These are phyloP conservation scores for Phellinidium pouzarii DNA, from an alignment of 1,284 basidiomycete species.

Conservation along the genomic window DNA sequence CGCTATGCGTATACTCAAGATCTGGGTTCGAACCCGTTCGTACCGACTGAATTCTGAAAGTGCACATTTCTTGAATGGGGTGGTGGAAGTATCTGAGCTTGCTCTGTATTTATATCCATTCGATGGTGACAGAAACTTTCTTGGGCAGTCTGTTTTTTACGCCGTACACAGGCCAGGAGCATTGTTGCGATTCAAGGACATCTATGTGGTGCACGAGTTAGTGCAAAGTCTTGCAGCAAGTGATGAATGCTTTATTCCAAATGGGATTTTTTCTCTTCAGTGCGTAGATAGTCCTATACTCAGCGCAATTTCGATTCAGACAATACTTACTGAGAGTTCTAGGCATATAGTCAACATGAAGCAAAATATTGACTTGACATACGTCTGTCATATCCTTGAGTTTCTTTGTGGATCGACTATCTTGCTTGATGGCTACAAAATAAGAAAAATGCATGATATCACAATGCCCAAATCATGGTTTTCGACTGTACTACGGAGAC, in stretches of 20 bases:
- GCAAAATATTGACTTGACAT: neutral
- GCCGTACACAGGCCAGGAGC: neutral
- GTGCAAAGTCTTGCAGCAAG: neutral
- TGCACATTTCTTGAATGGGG: neutral
- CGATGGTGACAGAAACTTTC: neutral
- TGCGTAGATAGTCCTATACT: neutral
- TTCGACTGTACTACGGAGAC: neutral
- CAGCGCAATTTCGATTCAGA: neutral
- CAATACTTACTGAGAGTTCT: neutral
- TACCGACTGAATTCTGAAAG: constrained; percentile 2
- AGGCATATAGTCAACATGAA: constrained; percentile 1
- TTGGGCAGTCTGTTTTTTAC: neutral
- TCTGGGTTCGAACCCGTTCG: constrained; percentile 3
- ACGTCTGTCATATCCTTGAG: constrained; percentile 11
- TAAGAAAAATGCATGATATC: constrained; percentile 1
- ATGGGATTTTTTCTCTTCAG: neutral
- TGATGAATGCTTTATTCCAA: neutral
- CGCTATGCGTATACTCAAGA: neutral
- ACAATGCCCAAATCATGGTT: constrained; percentile 20
- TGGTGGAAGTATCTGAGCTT: neutral
- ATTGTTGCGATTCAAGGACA: neutral
- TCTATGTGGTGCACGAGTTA: neutral
- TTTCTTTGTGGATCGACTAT: constrained; percentile 6
- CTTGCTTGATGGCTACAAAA: neutral
- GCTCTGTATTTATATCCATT: neutral